These are phyloP conservation scores for Exophiala sp. DNA, from an alignment of 2,329 filamentous ascomycete species.

Conservation along the genomic window DNA sequence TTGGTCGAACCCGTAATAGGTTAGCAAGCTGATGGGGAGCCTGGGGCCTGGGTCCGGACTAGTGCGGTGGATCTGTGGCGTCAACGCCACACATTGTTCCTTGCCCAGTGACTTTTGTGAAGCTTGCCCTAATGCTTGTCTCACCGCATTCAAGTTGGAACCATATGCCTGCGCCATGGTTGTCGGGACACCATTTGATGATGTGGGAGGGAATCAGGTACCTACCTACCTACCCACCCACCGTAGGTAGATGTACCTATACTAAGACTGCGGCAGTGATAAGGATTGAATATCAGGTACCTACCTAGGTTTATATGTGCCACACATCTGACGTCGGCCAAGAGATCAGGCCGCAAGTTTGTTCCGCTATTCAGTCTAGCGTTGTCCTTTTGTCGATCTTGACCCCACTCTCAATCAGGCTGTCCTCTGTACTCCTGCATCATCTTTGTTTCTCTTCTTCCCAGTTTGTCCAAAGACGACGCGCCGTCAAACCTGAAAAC, in stretches of 20 bases:
- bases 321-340: conserved; percentile 7
- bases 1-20: too few relatives aligned
- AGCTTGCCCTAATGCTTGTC: not conserved
- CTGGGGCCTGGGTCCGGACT: too few relatives aligned
- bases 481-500: conserved; percentile 8
- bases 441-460: not conserved
- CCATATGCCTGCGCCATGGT: too few relatives aligned
- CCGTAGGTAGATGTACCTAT: too few relatives aligned
- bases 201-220: too few relatives aligned
- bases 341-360: conserved; percentile 1
- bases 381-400: conserved; percentile 2
- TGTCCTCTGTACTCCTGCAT: not conserved
- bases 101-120: not conserved
- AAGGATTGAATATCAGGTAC: too few relatives aligned
- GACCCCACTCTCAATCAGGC: not conserved
- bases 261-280: too few relatives aligned
- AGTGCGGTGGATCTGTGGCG: too few relatives aligned
- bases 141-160: too few relatives aligned
- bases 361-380: not conserved
- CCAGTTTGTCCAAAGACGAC: conserved; percentile 1
- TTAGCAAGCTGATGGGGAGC: not conserved
- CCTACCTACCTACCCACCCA: too few relatives aligned
- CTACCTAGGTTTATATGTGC: too few relatives aligned
- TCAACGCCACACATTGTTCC: conserved; percentile 5
- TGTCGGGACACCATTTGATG: too few relatives aligned